These are phyloP conservation scores for Apophysomyces sp. DNA, from an alignment of 371 early-diverging fungal species.

Conservation along the genomic window DNA sequence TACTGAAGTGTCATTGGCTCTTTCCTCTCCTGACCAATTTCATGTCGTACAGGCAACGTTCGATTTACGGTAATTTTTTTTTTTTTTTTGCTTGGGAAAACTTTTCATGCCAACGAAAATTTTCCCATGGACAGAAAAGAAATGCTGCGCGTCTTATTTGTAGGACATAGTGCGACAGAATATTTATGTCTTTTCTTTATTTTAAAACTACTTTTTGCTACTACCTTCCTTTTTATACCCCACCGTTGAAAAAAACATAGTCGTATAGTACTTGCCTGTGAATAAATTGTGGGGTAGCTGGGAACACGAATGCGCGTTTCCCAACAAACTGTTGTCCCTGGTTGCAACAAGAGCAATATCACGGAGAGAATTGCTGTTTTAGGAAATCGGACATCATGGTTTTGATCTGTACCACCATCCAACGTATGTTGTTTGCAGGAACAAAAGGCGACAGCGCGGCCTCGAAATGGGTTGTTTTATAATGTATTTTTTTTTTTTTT, in stretches of 20 bases:
- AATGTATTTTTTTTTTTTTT: not conserved
- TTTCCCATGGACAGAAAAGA: slow-evolving; percentile 2
- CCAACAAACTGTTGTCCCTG: not conserved
- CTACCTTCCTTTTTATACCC: not conserved
- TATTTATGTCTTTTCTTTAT: not conserved
- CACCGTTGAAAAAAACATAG: not conserved
- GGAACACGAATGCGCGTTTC: too few species aligned
- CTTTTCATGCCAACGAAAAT: not conserved
- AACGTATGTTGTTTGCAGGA: not conserved
- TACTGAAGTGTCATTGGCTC: not conserved
- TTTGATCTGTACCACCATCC: not conserved
- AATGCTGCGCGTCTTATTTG: not conserved
- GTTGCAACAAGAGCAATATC: not conserved
- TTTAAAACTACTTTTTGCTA: not conserved
- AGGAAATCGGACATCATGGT: not conserved
- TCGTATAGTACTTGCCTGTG: too few species aligned
- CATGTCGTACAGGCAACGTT: not conserved
- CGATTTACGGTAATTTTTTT: not conserved
- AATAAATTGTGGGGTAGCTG: too few species aligned
- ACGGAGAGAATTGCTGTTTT: not conserved
- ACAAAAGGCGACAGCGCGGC: not conserved
- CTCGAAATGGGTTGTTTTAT: not conserved
- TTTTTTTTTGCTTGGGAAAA: too few species aligned
- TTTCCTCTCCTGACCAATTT: not conserved
- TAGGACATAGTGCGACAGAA: not conserved